Conservation (phyloP, 2,329 filamentous ascomycete species). For the Fusarium proliferatum region DNA sequence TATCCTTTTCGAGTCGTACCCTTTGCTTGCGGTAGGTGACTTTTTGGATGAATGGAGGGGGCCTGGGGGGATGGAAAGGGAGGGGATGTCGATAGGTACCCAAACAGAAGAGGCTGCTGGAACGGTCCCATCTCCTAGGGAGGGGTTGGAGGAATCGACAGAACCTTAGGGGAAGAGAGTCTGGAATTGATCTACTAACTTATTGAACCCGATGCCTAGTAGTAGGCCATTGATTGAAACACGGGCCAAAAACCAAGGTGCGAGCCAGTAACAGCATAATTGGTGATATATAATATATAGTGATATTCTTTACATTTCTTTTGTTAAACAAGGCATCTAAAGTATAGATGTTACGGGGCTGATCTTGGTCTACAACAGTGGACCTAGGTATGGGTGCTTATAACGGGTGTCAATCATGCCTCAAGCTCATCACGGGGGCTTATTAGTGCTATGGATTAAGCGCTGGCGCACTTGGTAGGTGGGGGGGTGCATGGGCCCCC, state of each 20-base stretch:
- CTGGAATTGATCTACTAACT: background rate
- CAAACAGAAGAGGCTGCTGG: background rate
- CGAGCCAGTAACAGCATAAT: background rate
- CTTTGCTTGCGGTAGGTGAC: background rate
- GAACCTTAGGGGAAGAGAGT: slow-evolving; percentile 7
- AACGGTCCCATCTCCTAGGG: slow-evolving; percentile 2
- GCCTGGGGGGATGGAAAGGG: background rate
- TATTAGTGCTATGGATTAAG: slow-evolving; percentile 6
- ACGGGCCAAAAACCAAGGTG: background rate
- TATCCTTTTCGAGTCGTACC: slow-evolving; percentile 4
- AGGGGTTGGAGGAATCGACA: slow-evolving; percentile 17
- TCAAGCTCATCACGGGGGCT: slow-evolving; percentile 19
- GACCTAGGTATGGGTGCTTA: background rate
- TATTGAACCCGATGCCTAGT: background rate
- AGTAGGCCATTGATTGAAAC: background rate
- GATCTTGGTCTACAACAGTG: background rate
- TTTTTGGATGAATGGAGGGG: background rate
- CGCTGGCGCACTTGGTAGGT: slow-evolving; percentile 17
- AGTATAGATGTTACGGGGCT: background rate
- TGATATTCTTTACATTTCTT: background rate
- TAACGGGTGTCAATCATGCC: slow-evolving; percentile 21
- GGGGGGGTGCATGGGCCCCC: no score
- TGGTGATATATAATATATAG: background rate
- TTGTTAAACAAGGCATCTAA: background rate
- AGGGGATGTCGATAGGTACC: background rate